Evolutionary conservation across 225 moss, liverwort and hornwort genomes (phyloP).

Genomic region (Marchantia paleacea): DNA sequence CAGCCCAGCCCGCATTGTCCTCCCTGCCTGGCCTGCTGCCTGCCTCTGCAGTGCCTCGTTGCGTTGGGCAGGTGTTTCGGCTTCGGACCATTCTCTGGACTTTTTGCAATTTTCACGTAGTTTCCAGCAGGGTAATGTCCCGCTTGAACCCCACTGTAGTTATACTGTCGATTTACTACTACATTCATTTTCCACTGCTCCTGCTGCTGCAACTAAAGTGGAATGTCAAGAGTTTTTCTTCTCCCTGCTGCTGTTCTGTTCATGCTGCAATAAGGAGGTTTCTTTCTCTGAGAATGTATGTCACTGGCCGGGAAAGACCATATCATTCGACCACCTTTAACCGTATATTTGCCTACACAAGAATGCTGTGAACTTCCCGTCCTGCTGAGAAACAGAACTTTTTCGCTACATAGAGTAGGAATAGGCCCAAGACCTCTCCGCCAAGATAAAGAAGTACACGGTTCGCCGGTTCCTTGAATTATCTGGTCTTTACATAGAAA

Average conservation of each 20-base stretch:
- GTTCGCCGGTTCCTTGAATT: too few relatives aligned
- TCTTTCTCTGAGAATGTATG: background rate
- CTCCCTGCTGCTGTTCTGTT: background rate
- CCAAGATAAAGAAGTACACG: too few relatives aligned
- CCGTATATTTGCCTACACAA: background rate
- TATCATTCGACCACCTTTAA: background rate
- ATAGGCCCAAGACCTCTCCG: too few relatives aligned
- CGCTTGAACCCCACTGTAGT: background rate
- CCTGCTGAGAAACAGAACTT: background rate
- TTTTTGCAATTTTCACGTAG: background rate
- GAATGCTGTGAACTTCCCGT: background rate
- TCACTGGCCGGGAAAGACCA: background rate
- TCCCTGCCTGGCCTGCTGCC: too few relatives aligned
- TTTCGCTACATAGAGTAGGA: background rate
- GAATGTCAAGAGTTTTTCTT: background rate
- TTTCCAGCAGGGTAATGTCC: background rate
- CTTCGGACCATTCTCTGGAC: conserved; percentile 1
- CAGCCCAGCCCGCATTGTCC: too few relatives aligned
- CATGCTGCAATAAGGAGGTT: background rate
- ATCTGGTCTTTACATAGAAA: too few relatives aligned
- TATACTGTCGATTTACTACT: too few relatives aligned
- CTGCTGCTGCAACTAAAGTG: background rate
- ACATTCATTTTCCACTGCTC: background rate
- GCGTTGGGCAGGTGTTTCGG: background rate
- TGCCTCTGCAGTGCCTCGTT: background rate